Evolutionary conservation across 306 rosid species (phyloP).

Genomic region (Cucumis cinereus): DNA sequence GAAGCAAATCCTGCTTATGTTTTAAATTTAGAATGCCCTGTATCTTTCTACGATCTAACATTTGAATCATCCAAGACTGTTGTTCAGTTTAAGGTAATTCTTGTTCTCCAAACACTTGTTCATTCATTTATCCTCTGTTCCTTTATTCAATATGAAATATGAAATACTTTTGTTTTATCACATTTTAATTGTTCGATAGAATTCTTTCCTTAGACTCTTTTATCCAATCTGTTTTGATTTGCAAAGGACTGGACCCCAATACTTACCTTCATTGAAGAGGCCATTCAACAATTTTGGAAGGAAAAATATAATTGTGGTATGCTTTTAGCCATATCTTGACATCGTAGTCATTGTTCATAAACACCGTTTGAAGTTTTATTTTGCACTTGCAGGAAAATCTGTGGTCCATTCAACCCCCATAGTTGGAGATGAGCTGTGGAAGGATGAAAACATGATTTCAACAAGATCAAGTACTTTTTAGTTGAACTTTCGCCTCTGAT

Average conservation of each 20-base stretch:
- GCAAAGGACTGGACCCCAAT: constrained; percentile 63
- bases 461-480: constrained; percentile 27
- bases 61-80: constrained; percentile 77
- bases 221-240: background rate
- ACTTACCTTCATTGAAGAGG: constrained; percentile 43
- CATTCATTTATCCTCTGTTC: background rate
- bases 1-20: constrained; percentile 53
- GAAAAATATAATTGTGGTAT: constrained; percentile 38
- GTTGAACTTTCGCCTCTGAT: background rate
- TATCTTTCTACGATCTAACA: constrained; percentile 59
- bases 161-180: background rate
- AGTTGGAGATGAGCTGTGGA: constrained; percentile 16
- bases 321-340: constrained; percentile 15
- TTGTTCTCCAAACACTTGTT: background rate
- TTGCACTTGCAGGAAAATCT: constrained; percentile 19
- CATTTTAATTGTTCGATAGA: background rate
- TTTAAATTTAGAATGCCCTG: constrained; percentile 69
- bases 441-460: constrained; percentile 26
- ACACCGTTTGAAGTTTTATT: background rate
- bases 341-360: background rate
- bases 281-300: constrained; percentile 47
- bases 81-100: constrained; percentile 73
- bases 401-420: constrained; percentile 16
- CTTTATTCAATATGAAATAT: background rate
- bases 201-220: background rate